phyloP scores from a whole-genome alignment of 176 grass and related monocot species.

The Paspalum notatum region DNA sequence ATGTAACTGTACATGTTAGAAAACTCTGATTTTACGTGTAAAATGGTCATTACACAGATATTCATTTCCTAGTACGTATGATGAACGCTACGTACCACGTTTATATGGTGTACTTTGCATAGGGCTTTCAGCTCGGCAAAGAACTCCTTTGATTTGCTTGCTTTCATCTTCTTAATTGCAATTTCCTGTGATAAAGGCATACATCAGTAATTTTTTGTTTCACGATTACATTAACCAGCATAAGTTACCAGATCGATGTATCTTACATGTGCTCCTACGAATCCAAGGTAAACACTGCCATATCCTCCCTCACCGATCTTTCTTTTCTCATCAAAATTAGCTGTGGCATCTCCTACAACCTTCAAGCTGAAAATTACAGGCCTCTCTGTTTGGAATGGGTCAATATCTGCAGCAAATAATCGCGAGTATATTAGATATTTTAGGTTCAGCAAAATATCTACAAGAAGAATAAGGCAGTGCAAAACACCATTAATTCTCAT shows the following conservation, averaged over 20 bases:
- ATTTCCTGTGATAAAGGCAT: slow-evolving; percentile 51
- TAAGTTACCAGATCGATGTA: not conserved
- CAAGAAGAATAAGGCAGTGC: slow-evolving; percentile 24
- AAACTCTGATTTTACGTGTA: not conserved
- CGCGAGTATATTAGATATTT: slow-evolving; percentile 12
- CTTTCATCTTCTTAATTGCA: slow-evolving; percentile 80
- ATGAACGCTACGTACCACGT: slow-evolving; percentile 51
- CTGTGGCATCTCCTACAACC: slow-evolving; percentile 50
- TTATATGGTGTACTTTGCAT: slow-evolving; percentile 84
- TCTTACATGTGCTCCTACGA: slow-evolving; percentile 58
- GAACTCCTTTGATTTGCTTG: slow-evolving; percentile 76
- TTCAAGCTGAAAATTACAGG: slow-evolving; percentile 67
- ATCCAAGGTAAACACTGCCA: slow-evolving; percentile 67
- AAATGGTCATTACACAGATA: not conserved
- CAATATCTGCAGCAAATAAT: slow-evolving; percentile 46
- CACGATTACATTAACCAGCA: slow-evolving; percentile 14
- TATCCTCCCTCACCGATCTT: slow-evolving; percentile 84
- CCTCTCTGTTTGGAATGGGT: slow-evolving; percentile 59
- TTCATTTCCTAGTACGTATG: not conserved
- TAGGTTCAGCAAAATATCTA: slow-evolving; percentile 7
- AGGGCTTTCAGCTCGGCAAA: slow-evolving; percentile 73
- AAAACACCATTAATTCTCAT: slow-evolving; percentile 53
- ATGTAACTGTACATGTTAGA: slow-evolving; percentile 13
- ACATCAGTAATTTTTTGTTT: slow-evolving; percentile 3
- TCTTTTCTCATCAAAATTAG: slow-evolving; percentile 57